Evolutionary conservation across 2,329 filamentous ascomycete genomes (phyloP), one percentile per base, ranked within the genome.

Genomic region (Celoporthe dispersa): DNA sequence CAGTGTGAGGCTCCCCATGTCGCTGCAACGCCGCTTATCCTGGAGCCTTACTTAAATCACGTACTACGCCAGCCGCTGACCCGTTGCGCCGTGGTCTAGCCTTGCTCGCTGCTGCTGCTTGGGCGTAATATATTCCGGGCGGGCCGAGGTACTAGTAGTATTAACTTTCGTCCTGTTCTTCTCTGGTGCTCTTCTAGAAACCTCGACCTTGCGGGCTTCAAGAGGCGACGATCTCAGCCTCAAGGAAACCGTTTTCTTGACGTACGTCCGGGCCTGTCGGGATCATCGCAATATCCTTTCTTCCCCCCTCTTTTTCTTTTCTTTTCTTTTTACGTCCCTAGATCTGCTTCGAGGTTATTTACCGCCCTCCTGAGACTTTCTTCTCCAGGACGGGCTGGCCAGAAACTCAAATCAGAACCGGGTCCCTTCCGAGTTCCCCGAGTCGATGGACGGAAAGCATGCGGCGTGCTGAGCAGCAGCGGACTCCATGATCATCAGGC

Each of bases 181-280:
- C 37, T 55, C 9, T 35, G 19, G 31, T n/a, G 31, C 11, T 62
- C 57, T 69, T 69, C 67, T 66, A 66, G 67, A 66, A 66, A 66
- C 14, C 22, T 59, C 22, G 53, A 7, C n/a, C 19, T 25, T 7
- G 44, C 28, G 51, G 33, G 55, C 55, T 25, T 31, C 12, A 25
- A 57, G 6, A 48, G 11, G 37, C 62, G 57, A 33, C 35, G 25
- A 31, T 41, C 41, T 59, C 31, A 59, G 59, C n/a, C 60, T 22
- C 44, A 31, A 61, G 25, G n/a, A 31, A 12, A n/a, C 55, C n/a
- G n/a, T 6, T 33, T 31, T 25, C 33, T 57, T 16, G 53, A 57
- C 25, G 14, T 9, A 4, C 44, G 6, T 11, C 28, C 5, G 12
- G 12, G 4, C 53, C 8, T 31, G 25, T 57, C 53, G 4, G 14